Conservation (phyloP, 2,329 filamentous ascomycete species). For the Colletotrichum aenigma region DNA sequence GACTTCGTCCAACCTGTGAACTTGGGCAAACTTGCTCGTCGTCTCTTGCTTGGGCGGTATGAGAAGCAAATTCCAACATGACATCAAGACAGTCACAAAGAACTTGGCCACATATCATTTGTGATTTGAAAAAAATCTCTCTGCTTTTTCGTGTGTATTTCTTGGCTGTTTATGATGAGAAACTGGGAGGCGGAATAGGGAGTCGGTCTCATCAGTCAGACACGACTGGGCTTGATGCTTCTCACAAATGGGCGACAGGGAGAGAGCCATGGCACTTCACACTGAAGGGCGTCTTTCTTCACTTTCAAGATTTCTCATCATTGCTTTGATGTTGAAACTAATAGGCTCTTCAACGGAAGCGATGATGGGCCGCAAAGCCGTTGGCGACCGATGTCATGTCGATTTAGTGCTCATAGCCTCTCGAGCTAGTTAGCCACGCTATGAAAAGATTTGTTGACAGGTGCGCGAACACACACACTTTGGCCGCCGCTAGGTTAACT, state of each 20-base stretch:
- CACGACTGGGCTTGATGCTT: not conserved
- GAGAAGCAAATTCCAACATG: not conserved
- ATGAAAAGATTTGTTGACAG: not conserved
- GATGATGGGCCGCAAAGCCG: not conserved
- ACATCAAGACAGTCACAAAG: not conserved
- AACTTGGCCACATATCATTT: not conserved
- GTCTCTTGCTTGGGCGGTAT: not conserved
- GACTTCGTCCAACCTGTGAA: not conserved
- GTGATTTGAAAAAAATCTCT: no score
- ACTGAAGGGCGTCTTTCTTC: not conserved
- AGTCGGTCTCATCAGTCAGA: not conserved
- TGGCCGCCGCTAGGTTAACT: rapidly evolving
- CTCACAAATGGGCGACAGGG: not conserved
- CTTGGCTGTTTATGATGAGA: not conserved
- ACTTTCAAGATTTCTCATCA: not conserved
- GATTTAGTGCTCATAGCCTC: not conserved
- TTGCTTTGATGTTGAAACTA: not conserved
- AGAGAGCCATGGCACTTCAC: not conserved
- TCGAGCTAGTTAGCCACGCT: not conserved
- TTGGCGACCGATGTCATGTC: not conserved
- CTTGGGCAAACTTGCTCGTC: not conserved
- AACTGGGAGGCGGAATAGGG: not conserved
- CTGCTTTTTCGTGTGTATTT: not conserved
- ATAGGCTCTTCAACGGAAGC: not conserved
- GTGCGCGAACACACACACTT: not conserved